Evolutionary conservation across 495 filamentous ascomycete genomes (phyloP).

Genomic region (Penicillium crystallinum): DNA sequence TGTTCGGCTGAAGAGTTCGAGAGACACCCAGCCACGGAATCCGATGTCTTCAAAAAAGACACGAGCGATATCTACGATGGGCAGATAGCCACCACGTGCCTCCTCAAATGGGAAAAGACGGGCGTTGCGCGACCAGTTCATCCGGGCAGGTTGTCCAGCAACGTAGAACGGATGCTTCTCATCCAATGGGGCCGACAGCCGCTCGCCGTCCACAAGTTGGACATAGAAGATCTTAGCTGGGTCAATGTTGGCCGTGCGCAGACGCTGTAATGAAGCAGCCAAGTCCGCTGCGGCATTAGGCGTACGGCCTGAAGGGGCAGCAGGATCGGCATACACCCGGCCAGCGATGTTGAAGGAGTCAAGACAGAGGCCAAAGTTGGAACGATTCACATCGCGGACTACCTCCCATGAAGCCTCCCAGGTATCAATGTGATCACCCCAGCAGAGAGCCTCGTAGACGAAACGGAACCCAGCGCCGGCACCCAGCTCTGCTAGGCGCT

Average conservation of each 20-base stretch:
- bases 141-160: slow-evolving; percentile 56
- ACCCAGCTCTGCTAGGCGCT: slow-evolving; percentile 62
- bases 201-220: slow-evolving; percentile 74
- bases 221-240: slow-evolving; percentile 71
- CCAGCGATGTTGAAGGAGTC: slow-evolving; percentile 81
- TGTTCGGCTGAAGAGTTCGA: slow-evolving; percentile 70
- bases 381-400: slow-evolving; percentile 57
- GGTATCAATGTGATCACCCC: slow-evolving; percentile 66
- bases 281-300: slow-evolving; percentile 56
- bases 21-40: slow-evolving; percentile 71
- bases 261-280: slow-evolving; percentile 48
- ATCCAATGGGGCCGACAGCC: slow-evolving; percentile 53
- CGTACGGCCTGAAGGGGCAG: slow-evolving; percentile 46
- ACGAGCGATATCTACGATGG: slow-evolving; percentile 52
- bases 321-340: slow-evolving; percentile 67
- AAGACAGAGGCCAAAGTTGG: slow-evolving; percentile 74
- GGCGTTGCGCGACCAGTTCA: slow-evolving; percentile 80
- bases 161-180: slow-evolving; percentile 60
- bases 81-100: slow-evolving; percentile 66
- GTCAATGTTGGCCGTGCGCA: slow-evolving; percentile 52
- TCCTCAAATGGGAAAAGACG: slow-evolving; percentile 71
- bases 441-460: slow-evolving; percentile 73
- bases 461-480: slow-evolving; percentile 52
- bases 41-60: slow-evolving; percentile 61
- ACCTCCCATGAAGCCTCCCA: slow-evolving; percentile 72